phyloP scores from a whole-genome alignment of 2,329 filamentous ascomycete genomes.

The Exserohilum rostratum region DNA sequence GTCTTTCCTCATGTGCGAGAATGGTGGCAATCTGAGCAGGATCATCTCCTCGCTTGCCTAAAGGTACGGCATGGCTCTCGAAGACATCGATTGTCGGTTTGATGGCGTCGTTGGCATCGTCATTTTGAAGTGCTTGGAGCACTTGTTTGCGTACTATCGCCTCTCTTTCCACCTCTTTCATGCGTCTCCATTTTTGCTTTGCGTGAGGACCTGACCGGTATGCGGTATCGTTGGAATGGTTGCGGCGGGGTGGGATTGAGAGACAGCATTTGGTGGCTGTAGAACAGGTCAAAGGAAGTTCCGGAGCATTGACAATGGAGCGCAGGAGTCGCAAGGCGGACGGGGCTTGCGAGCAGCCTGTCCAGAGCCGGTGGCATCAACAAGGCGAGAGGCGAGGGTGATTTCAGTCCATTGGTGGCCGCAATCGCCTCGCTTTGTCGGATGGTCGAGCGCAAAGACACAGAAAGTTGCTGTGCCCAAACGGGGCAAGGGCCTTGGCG shows the following conservation, averaged over 20 bases:
- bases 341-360: slow-evolving; percentile 54
- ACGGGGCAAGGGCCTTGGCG: slow-evolving; percentile 26
- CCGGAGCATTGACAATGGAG: slow-evolving; percentile 35
- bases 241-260: slow-evolving; percentile 19
- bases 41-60: neutral
- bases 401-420: slow-evolving; percentile 31
- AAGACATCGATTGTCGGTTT: neutral
- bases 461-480: slow-evolving; percentile 22
- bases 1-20: slow-evolving; percentile 50
- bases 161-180: slow-evolving; percentile 13
- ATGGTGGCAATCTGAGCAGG: slow-evolving; percentile 47
- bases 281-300: slow-evolving; percentile 27
- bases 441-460: slow-evolving; percentile 6
- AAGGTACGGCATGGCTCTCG: neutral
- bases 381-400: slow-evolving; percentile 17
- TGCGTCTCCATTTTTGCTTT: slow-evolving; percentile 22
- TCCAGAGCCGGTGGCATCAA: slow-evolving; percentile 55
- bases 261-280: slow-evolving; percentile 23
- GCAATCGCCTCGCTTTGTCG: slow-evolving; percentile 1
- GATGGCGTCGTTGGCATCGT: slow-evolving; percentile 6
- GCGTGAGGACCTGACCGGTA: neutral
- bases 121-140: slow-evolving; percentile 14
- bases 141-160: slow-evolving; percentile 13
- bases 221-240: slow-evolving; percentile 13
- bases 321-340: slow-evolving; percentile 51